Conservation (phyloP, 352 stramenopile species). For the Aphanomyces cochlioides region DNA sequence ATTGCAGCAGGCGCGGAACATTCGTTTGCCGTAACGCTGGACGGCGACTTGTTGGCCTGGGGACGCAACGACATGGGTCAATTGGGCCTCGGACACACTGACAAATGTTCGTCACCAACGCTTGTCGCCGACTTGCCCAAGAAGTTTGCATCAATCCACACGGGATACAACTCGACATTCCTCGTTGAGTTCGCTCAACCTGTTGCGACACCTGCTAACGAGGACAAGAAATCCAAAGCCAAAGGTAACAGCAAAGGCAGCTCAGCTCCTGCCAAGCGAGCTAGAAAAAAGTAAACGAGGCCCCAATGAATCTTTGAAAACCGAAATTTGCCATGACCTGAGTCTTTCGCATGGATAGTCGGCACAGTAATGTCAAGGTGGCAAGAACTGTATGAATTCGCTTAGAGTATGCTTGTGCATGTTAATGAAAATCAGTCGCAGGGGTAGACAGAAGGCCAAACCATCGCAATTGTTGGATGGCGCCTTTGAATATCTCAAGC, state of each 20-base stretch:
- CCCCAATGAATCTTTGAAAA: too few species aligned
- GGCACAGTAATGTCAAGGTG: background rate
- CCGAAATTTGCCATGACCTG: too few species aligned
- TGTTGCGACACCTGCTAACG: background rate
- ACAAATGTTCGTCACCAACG: slow-evolving; percentile 42
- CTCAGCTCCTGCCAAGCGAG: background rate
- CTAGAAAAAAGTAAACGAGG: slow-evolving; percentile 10
- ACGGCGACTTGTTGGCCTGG: slow-evolving; percentile 67
- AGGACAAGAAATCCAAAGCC: slow-evolving; percentile 3
- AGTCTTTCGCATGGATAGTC: background rate
- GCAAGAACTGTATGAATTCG: too few species aligned
- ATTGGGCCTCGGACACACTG: slow-evolving; percentile 48
- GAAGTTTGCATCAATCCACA: slow-evolving; percentile 56
- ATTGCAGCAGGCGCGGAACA: slow-evolving; percentile 45
- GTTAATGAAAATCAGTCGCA: too few species aligned
- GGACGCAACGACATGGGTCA: slow-evolving; percentile 65
- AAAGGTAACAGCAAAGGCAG: background rate
- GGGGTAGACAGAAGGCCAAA: too few species aligned
- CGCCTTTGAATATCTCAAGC: too few species aligned
- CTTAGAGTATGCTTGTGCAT: too few species aligned
- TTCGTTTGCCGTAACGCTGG: slow-evolving; percentile 51
- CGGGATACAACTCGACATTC: slow-evolving; percentile 72
- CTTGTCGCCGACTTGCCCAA: slow-evolving; percentile 48
- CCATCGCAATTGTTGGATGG: too few species aligned
- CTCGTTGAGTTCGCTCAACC: slow-evolving; percentile 67